Percentiles rank a stretch among this genome's conserved stretches.
phyloP scores from a whole-genome alignment of 768 basidiomycete species.

The Lyophyllum atratum region DNA sequence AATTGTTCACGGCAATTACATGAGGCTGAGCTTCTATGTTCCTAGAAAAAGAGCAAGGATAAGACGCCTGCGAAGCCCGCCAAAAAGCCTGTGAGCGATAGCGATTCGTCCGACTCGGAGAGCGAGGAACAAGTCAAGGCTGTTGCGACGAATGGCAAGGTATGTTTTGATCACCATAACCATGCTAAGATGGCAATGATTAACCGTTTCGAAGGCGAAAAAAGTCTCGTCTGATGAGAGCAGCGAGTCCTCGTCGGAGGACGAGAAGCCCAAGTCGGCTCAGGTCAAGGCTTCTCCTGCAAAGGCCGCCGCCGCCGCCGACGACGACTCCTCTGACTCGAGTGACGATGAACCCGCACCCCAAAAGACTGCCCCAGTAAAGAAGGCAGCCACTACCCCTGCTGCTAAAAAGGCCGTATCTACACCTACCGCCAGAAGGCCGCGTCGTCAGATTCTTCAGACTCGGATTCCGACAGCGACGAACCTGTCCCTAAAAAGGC shows the following conservation, averaged over 20 bases:
- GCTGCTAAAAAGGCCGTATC: neutral
- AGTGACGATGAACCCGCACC: conserved; percentile 35
- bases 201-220: conserved; percentile 23
- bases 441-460: too few species aligned
- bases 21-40: neutral
- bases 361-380: conserved; percentile 20
- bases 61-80: conserved; percentile 23
- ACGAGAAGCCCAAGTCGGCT: conserved; percentile 59
- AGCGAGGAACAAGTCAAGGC: conserved; percentile 29
- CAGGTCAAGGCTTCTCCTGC: conserved; percentile 42
- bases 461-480: conserved; percentile 20
- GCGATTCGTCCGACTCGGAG: conserved; percentile 28
- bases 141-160: conserved; percentile 32
- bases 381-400: conserved; percentile 3
- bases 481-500: conserved; percentile 30
- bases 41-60: conserved; percentile 24
- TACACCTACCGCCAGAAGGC: too few species aligned
- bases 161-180: conserved; percentile 16
- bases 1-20: neutral
- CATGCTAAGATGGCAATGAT: neutral
- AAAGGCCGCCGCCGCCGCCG: conserved; percentile 36
- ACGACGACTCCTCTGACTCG: conserved; percentile 18
- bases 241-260: conserved; percentile 47
- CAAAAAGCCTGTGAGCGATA: conserved; percentile 33
- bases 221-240: conserved; percentile 46